Evolutionary conservation across 257 asterid species (phyloP).

Genomic region (Euphrasia confusa): DNA sequence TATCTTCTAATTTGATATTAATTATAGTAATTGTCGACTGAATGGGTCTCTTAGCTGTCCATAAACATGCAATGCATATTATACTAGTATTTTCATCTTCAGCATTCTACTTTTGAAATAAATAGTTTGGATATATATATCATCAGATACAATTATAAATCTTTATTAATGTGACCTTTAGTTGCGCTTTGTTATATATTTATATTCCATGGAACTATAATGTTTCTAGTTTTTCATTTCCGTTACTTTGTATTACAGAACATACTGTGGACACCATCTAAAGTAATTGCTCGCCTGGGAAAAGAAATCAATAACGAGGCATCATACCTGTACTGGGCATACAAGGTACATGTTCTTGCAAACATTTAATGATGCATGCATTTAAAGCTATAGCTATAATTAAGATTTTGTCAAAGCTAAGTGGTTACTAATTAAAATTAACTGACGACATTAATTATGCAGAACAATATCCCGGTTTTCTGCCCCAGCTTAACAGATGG

Average conservation of each 20-base stretch:
- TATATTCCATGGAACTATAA: neutral
- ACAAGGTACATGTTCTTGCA: constrained; percentile 48
- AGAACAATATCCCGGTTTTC: constrained; percentile 82
- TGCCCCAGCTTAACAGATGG: constrained; percentile 97
- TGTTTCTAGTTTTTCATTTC: constrained; percentile 16
- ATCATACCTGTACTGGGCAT: constrained; percentile 92
- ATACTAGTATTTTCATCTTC: neutral
- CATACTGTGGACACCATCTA: constrained; percentile 82
- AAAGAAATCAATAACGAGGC: constrained; percentile 74
- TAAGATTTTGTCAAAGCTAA: neutral
- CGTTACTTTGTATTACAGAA: constrained; percentile 40
- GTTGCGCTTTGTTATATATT: constrained; percentile 1
- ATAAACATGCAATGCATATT: too few species aligned
- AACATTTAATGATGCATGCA: neutral
- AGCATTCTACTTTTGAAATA: neutral
- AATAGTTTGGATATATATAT: constrained; percentile 3
- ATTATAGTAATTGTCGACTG: neutral
- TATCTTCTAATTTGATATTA: neutral
- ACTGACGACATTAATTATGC: constrained; percentile 26
- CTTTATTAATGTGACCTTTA: neutral
- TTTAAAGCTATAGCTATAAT: neutral
- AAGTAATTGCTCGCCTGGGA: constrained; percentile 83
- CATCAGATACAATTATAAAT: neutral
- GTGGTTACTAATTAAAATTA: neutral
- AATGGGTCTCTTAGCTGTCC: constrained; percentile 5